phyloP scores from a whole-genome alignment of 306 rosid species.

The Hylodesmum podocarpum region DNA sequence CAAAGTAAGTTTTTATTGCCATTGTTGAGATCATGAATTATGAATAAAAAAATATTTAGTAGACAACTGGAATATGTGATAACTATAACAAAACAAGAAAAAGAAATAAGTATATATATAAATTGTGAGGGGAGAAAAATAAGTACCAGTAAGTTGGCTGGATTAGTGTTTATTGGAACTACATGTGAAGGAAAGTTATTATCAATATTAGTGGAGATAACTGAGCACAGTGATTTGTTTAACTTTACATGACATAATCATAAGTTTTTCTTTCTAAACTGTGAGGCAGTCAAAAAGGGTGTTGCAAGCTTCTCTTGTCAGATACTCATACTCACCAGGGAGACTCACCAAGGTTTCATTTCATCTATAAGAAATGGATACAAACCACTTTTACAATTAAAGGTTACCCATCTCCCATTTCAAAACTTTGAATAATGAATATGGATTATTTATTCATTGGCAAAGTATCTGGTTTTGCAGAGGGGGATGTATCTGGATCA shows the following conservation, averaged over 20 bases:
- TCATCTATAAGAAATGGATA: conserved; percentile 91
- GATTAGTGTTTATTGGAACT: too few species aligned
- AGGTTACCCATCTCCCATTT: conserved; percentile 48
- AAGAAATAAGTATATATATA: too few species aligned
- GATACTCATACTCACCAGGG: conserved; percentile 83
- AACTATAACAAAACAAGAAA: too few species aligned
- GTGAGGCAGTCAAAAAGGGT: conserved; percentile 52
- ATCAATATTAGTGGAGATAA: not conserved
- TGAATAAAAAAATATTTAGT: too few species aligned
- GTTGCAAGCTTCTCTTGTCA: conserved; percentile 77
- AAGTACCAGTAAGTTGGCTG: too few species aligned
- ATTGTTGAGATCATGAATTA: not conserved
- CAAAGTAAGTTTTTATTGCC: conserved; percentile 56
- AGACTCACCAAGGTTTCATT: conserved; percentile 76
- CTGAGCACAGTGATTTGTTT: not conserved
- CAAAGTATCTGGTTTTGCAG: conserved; percentile 31
- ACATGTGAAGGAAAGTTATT: too few species aligned
- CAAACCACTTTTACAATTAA: conserved; percentile 62
- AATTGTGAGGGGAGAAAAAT: too few species aligned
- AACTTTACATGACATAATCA: not conserved
- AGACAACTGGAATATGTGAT: too few species aligned
- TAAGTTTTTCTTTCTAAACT: conserved; percentile 8
- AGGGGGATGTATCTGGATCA: conserved; percentile 65
- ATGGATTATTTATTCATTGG: not conserved
- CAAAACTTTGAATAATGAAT: not conserved